Evolutionary conservation across 768 basidiomycete species (phyloP).

Genomic region (Mycena albidolilacea): DNA sequence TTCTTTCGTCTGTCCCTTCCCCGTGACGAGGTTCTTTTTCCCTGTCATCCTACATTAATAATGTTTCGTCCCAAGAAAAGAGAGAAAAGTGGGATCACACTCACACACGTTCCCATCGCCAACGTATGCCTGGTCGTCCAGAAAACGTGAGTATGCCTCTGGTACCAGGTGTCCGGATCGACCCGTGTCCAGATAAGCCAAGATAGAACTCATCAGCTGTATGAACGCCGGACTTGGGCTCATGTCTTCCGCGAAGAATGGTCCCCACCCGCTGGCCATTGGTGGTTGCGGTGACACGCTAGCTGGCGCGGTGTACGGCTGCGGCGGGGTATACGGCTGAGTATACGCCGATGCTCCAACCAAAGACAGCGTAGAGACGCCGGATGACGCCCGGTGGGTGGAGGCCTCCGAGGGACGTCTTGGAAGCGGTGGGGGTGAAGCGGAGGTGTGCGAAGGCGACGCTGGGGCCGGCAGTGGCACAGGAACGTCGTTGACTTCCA

Average conservation of each 20-base stretch:
- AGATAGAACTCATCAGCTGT: constrained; percentile 21
- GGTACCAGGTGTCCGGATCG: constrained; percentile 30
- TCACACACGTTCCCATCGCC: constrained; percentile 31
- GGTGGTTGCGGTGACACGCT: not conserved
- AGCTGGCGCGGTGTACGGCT: not conserved
- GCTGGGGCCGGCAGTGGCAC: not conserved
- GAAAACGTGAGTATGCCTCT: constrained; percentile 34
- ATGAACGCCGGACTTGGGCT: constrained; percentile 16
- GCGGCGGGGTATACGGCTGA: not conserved
- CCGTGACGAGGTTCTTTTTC: constrained; percentile 17
- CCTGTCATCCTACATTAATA: not conserved
- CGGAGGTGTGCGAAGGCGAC: not conserved
- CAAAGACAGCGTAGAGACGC: not conserved
- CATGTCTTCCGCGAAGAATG: constrained; percentile 31
- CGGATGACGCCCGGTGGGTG: not conserved
- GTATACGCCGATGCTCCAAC: not conserved
- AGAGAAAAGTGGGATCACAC: not conserved
- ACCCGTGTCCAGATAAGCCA: constrained; percentile 33
- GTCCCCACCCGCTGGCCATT: constrained; percentile 20
- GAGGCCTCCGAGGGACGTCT: not conserved
- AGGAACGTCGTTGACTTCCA: not conserved
- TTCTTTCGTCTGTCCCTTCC: constrained; percentile 17
- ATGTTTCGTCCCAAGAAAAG: not conserved
- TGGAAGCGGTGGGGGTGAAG: no score
- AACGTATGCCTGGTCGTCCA: constrained; percentile 35